Conservation (phyloP, 768 basidiomycete species). For the Hericium erinaceus region DNA sequence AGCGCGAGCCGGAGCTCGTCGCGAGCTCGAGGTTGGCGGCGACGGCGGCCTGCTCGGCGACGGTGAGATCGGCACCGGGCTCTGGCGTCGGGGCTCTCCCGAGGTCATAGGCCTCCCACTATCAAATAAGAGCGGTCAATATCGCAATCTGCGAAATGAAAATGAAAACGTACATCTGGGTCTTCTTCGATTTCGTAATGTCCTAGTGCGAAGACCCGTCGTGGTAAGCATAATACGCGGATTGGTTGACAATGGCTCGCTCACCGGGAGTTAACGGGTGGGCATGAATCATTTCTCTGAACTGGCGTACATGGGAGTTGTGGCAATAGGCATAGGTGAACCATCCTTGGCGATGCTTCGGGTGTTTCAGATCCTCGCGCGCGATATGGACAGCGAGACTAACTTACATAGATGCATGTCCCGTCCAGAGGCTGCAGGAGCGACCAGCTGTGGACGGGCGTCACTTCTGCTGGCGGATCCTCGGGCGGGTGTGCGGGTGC, state of each 20-base stretch:
- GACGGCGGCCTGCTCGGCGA: slow-evolving; percentile 55
- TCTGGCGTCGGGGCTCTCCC: slow-evolving; percentile 57
- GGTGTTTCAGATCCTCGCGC: slow-evolving; percentile 1
- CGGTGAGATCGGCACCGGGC: slow-evolving; percentile 52
- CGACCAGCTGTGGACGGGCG: slow-evolving; percentile 73
- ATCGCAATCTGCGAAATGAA: slow-evolving; percentile 13
- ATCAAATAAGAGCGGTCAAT: slow-evolving; percentile 14
- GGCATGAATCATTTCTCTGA: slow-evolving; percentile 68
- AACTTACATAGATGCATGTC: slow-evolving; percentile 77
- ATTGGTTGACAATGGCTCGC: slow-evolving; percentile 8
- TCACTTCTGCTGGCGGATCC: slow-evolving; percentile 47
- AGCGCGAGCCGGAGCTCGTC: slow-evolving; percentile 73
- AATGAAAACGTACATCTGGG: slow-evolving; percentile 48
- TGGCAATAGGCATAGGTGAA: slow-evolving; percentile 98
- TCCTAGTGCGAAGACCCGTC: slow-evolving; percentile 63
- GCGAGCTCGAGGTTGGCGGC: slow-evolving; percentile 69
- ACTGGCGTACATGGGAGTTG: slow-evolving; percentile 91
- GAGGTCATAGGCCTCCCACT: slow-evolving; percentile 75
- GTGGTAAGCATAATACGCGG: background rate
- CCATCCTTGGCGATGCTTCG: slow-evolving; percentile 81
- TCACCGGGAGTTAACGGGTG: slow-evolving; percentile 61
- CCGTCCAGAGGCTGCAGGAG: slow-evolving; percentile 72
- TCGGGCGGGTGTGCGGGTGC: slow-evolving; percentile 38
- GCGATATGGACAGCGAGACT: slow-evolving; percentile 18
- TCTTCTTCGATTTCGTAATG: slow-evolving; percentile 80